Evolutionary conservation across 208 protist species (phyloP), one percentile per base, ranked within the genome.

Genomic region (Acanthamoeba lenticulata): DNA sequence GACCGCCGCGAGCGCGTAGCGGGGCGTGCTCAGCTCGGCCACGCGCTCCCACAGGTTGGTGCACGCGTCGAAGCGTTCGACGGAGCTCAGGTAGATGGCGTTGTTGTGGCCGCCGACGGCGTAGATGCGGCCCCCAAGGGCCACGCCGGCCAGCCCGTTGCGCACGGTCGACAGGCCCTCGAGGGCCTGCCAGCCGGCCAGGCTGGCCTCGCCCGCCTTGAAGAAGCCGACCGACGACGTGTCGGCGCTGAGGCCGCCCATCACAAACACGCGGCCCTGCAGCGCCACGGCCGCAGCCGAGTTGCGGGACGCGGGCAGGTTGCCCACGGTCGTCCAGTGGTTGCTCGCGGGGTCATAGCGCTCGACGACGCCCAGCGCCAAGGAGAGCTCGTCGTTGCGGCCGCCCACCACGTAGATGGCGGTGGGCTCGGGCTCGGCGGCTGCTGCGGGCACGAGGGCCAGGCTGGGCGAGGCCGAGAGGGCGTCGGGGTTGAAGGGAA

Each of bases 1-100:
- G 2, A 79, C 69, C 69, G 69, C 69, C 21, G 38, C 69, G 5
- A 79, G 69, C 13, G 69, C 69, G 69, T 79, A 79, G 36, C 69
- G 69, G 6, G 69, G 69, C 69, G 69, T 79, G 36, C 34, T 79
- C 69, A 79, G 40, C 40, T 40, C 32, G 69, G 69, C 69, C 24
- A 79, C 69, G 0, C 69, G 69, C 40, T 79, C 69, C 69, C 69
- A 79, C 36, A 47, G 32, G 21, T 45, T 45, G 0, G 38, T 45
- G 38, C 40, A 21, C 3, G 32, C 69, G 40, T 79, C 40, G 69
- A 47, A 79, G 34, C 69, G 32, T 19, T 79, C 69, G 0, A 79
- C 69, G 69, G 69, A 79, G 69, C 69, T 79, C 36, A 79, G 40
- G 40, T 79, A 79, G 69, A 79, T 79, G 36, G 69, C 69, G 69